Base-by-base conservation (phyloP, 2,329 filamentous ascomycete species). In the Biscogniauxia marginata region DNA sequence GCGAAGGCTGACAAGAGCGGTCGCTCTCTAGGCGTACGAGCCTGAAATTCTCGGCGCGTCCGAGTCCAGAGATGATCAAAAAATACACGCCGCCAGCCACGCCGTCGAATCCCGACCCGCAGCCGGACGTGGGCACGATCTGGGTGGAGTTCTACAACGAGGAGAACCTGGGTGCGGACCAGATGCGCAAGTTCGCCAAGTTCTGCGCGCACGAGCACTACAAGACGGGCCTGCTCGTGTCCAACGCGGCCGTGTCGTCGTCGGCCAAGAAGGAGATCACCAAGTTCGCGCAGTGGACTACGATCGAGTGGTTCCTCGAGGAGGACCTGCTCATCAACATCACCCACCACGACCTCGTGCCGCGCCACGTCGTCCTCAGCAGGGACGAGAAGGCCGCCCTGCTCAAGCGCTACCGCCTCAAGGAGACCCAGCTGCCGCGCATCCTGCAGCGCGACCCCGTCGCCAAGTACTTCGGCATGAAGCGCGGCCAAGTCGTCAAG, bases 311-410 rank as follows among this genome's bases (percentile, higher is more conserved):
- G 72, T 99, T 99, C 79, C 85, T 93, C 67, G 95, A 98, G 80
- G 89, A 95, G 73, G 95, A 99, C 76, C 77, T 99, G 67, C 82
- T 98, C 58, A 93, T 99, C 75, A 99, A 99, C 77, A 98, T 99
- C 74, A 98, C 93, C 57, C 90, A 93, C 74, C 95, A 99, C 78
- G 93, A 98, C 76, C 84, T 99, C 54, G 95, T 99, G 24, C 95
- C 95, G 46, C 92, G 90, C 72, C 95, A 99, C 72, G 87, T 98
- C 39, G 77, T 98, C 58, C 84, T 99, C 55, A 96, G 91, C 68
- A 84, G 86, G 47, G 91, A 96, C 68, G 95, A 99, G 80, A 97
- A 97, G 83, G 77, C 78, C 48, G 88, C 89, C 39, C 78, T 99
- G 68, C 81, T 99, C 58, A 86, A 92, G 76, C 83, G 95, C 61